Conservation (phyloP, 225 moss, liverwort and hornwort genomes). For the Asterella californica region DNA sequence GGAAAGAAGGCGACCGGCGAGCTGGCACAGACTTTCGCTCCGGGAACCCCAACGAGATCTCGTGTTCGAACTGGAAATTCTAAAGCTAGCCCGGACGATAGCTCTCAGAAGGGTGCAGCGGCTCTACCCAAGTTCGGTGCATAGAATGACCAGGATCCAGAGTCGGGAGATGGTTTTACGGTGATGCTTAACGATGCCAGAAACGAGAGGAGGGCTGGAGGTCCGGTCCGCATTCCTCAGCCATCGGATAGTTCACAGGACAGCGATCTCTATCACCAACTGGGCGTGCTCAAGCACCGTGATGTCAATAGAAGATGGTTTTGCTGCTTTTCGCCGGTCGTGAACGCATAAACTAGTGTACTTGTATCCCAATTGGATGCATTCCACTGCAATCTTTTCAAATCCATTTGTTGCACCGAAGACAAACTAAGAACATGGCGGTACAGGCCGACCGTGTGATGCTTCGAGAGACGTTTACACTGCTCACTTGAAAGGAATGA, state of each 20-base stretch:
- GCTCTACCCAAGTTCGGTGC: slow-evolving; percentile 72
- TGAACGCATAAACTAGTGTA: slow-evolving; percentile 12
- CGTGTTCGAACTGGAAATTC: slow-evolving; percentile 27
- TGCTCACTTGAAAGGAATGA: slow-evolving; percentile 4
- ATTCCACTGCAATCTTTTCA: slow-evolving; percentile 2
- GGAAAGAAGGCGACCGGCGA: neutral
- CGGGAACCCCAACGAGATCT: slow-evolving; percentile 32
- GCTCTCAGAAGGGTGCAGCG: slow-evolving; percentile 25
- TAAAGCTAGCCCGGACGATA: neutral
- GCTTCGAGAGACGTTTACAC: slow-evolving; percentile 16
- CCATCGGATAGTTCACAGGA: slow-evolving; percentile 21
- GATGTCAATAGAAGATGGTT: slow-evolving; percentile 24
- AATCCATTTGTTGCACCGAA: slow-evolving; percentile 23
- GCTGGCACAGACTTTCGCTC: neutral
- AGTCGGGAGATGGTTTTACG: slow-evolving; percentile 63
- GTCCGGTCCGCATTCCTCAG: slow-evolving; percentile 37
- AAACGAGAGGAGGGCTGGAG: slow-evolving; percentile 59
- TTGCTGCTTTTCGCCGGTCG: slow-evolving; percentile 25
- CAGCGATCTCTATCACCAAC: slow-evolving; percentile 51
- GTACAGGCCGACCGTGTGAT: slow-evolving; percentile 16
- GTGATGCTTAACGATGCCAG: slow-evolving; percentile 69
- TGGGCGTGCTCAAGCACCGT: neutral
- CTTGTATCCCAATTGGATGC: slow-evolving; percentile 9
- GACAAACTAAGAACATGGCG: slow-evolving; percentile 4
- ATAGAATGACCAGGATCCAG: slow-evolving; percentile 58